Base-by-base conservation (phyloP, 225 moss, liverwort and hornwort species). In the Straminergon stramineum region DNA sequence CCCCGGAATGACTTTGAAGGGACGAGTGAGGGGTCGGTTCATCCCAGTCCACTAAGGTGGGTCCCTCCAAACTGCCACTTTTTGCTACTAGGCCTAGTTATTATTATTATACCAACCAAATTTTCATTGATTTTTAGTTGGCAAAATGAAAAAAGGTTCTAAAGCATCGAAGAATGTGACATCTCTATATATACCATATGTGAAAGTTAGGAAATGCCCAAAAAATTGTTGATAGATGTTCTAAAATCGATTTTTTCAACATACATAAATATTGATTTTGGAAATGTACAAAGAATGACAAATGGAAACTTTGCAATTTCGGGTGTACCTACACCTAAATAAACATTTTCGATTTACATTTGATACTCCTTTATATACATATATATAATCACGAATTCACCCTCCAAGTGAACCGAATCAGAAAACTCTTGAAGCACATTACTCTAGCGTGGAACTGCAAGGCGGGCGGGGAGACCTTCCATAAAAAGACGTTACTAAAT, bases 201-300 rank as follows among this genome's bases (percentile, higher is more conserved):
- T 51, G 32, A 19, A 75, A 31, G 1, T 12, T 51, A 30, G 3
- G 19, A 31, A 51, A 4, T 4, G 19, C 13, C 31, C n/a, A n/a
- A n/a, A n/a, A n/a, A n/a, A n/a, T 75, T 31, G 1, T 31, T 11
- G 11, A 1, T 31, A 30, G 8, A 51, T 31, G 12, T 48, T 75
- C 17, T 10, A 27, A 27, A 27, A 43, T 73, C 0, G 16, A 28
- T 39, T 45, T 28, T 28, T 16, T 43, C 9, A 1, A 14, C 1
- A 15, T 24, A 41, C 1, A 1, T 19, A 11, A 7, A 31, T 18
- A 18, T 4, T 75, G 4, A 11, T 48, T 28, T 48, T 18, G 11
- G 19, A 48, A 48, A 74, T 75, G 27, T 16, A 9, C 5, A 17
- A 0, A 17, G 0, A 43, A 3, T 27, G 2, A 45, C 11, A 6